Evolutionary conservation across 208 protist genomes (phyloP).

Genomic region (Trypanosoma rangeli): DNA sequence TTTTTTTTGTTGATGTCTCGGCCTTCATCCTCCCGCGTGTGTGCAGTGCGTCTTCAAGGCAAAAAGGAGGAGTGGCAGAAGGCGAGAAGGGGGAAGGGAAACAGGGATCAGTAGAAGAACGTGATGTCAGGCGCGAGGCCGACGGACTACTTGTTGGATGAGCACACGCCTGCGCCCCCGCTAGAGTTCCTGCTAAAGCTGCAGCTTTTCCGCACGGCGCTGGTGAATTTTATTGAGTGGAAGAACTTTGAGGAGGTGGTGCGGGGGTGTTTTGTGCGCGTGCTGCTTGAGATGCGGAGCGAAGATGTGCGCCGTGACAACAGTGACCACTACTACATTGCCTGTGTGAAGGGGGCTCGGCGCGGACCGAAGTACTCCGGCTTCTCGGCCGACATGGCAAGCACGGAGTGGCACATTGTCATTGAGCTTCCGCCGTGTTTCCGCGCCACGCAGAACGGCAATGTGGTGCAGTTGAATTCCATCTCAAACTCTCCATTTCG

Average conservation of each 20-base stretch:
- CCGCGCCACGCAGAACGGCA: conserved; percentile 78
- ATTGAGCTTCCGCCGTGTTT: conserved; percentile 92
- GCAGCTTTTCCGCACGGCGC: conserved; percentile 85
- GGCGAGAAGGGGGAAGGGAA: neutral
- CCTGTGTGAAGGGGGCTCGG: conserved; percentile 77
- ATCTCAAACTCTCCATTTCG: conserved; percentile 90
- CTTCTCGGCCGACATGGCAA: conserved; percentile 79
- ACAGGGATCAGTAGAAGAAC: neutral
- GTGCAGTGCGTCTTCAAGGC: neutral
- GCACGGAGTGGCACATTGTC: conserved; percentile 87
- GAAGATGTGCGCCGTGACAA: conserved; percentile 71
- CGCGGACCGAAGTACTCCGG: conserved; percentile 82
- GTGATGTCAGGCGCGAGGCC: conserved; percentile 15
- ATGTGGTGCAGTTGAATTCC: conserved; percentile 90
- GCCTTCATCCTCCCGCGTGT: neutral
- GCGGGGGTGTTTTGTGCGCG: conserved; percentile 86
- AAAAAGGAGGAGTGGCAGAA: neutral
- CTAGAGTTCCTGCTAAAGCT: conserved; percentile 74
- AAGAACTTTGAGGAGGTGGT: conserved; percentile 86
- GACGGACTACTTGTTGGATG: conserved; percentile 20
- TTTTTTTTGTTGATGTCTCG: neutral
- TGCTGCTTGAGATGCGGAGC: conserved; percentile 88
- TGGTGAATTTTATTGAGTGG: conserved; percentile 86
- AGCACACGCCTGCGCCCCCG: conserved; percentile 46
- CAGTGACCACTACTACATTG: conserved; percentile 89